Evolutionary conservation across 2,329 filamentous ascomycete species (phyloP).

Genomic region (Myriosclerotinia scirpicola): DNA sequence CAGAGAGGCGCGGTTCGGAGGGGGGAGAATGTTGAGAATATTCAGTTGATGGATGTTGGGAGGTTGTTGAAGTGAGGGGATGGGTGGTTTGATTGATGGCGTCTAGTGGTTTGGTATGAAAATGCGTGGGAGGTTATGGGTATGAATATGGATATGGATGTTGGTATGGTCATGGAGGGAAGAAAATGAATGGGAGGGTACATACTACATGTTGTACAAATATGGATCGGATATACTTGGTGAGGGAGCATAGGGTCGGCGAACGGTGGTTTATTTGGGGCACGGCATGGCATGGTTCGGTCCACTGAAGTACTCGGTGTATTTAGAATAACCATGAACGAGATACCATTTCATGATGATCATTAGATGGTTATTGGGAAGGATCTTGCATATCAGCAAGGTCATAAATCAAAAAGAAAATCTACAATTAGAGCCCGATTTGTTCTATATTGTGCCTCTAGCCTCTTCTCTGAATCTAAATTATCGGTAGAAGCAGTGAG

Average conservation of each 20-base stretch:
- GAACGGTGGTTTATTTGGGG: neutral
- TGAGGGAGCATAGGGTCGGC: neutral
- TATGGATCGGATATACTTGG: neutral
- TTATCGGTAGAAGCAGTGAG: too few species aligned
- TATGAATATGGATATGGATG: neutral
- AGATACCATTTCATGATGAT: neutral
- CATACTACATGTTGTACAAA: neutral
- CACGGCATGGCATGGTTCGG: neutral
- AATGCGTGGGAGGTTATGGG: too few species aligned
- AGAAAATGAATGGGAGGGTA: neutral
- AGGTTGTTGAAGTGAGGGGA: conserved; percentile 33
- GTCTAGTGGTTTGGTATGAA: neutral
- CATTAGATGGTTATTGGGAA: too few species aligned
- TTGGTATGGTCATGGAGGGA: neutral
- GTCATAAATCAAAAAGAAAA: too few species aligned
- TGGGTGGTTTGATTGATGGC: neutral
- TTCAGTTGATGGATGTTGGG: conserved; percentile 38
- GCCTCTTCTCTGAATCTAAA: too few species aligned
- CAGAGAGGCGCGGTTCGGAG: conserved; percentile 27
- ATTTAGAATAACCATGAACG: neutral
- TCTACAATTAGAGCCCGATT: too few species aligned
- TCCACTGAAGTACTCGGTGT: neutral
- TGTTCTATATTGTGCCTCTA: too few species aligned
- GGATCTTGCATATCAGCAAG: too few species aligned
- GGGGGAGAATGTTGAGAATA: conserved; percentile 32